Evolutionary conservation across 2,329 filamentous ascomycete genomes (phyloP), one percentile per base, ranked within the genome.

Genomic region (Penicillium sp.): DNA sequence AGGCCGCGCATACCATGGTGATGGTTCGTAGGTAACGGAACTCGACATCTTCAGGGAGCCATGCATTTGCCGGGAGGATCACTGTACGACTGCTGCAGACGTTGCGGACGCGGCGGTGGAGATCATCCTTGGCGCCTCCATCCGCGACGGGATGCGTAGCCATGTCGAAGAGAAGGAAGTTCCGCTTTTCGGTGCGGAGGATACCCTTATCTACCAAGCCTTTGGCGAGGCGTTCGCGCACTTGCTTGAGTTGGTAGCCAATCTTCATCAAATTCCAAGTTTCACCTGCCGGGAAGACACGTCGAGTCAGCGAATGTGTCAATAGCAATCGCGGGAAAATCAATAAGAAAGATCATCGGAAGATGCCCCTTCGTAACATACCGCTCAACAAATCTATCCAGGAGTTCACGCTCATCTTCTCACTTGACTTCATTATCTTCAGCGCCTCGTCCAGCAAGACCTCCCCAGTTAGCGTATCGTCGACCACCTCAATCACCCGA

Each of bases 231-330:
- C 93, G 87, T 76, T 98, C 93, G 67, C 93, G 89, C 52, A 98
- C 93, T 78, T 98, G 93, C 76, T 98, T 98, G 61, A 98, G 80
- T 76, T 98, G 93, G 73, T 98, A 98, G 69, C 93, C 93, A 63
- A 98, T 98, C 78, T 98, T 98, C 93, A 98, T 97, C 58, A 98
- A 76, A 69, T 98, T 98, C 93, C 93, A 98, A 48, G 93, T 98
- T 73, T 98, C 93, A 69, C 93, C 91, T 97, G 57, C 41, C n/a
- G n/a, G n/a, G n/a, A n/a, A n/a, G n/a, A n/a, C n/a, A n/a, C n/a
- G n/a, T n/a, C n/a, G n/a, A n/a, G n/a, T n/a, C n/a, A n/a, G n/a
- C n/a, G n/a, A n/a, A n/a, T n/a, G n/a, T n/a, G n/a, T n/a, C n/a
- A n/a, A n/a, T n/a, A n/a, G n/a, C n/a, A n/a, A n/a, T n/a, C n/a